Percentiles rank a stretch among this genome's conserved stretches.
Conservation (phyloP, 306 rosid species). For the Citrullus colocynthis region DNA sequence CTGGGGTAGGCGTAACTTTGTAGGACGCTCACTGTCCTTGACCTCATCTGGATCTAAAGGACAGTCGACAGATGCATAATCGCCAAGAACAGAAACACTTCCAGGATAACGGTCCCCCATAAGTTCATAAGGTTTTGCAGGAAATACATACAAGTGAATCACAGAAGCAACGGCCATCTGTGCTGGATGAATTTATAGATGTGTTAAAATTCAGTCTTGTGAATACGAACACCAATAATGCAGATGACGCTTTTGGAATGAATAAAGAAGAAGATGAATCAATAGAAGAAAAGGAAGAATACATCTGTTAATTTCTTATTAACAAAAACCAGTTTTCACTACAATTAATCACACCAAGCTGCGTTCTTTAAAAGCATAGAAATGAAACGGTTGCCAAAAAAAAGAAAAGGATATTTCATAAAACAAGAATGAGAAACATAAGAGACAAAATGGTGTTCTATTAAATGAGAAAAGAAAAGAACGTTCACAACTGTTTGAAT, state of each 20-base stretch:
- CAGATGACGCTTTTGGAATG: background rate
- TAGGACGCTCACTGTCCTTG: constrained; percentile 95
- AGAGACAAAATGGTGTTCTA: background rate
- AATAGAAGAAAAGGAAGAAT: background rate
- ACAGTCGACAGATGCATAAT: constrained; percentile 81
- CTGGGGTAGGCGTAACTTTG: constrained; percentile 82
- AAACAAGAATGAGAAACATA: background rate
- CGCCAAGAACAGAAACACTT: constrained; percentile 89
- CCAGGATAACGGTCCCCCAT: constrained; percentile 83
- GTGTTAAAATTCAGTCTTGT: constrained; percentile 31
- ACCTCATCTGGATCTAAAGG: constrained; percentile 97
- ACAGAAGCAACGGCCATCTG: constrained; percentile 98
- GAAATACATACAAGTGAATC: constrained; percentile 91
- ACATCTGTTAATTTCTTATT: background rate
- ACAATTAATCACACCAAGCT: constrained; percentile 2
- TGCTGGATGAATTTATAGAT: constrained; percentile 45
- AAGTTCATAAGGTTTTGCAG: constrained; percentile 88
- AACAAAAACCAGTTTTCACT: background rate
- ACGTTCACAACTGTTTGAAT: background rate
- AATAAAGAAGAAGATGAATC: background rate
- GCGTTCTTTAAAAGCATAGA: background rate
- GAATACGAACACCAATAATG: background rate
- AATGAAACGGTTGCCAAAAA: background rate
- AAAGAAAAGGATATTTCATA: background rate
- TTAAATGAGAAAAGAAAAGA: background rate